Percentiles rank a stretch among this genome's conserved stretches.
Conservation (phyloP, 768 basidiomycete genomes). For the Paxillus ammoniavirescens region DNA sequence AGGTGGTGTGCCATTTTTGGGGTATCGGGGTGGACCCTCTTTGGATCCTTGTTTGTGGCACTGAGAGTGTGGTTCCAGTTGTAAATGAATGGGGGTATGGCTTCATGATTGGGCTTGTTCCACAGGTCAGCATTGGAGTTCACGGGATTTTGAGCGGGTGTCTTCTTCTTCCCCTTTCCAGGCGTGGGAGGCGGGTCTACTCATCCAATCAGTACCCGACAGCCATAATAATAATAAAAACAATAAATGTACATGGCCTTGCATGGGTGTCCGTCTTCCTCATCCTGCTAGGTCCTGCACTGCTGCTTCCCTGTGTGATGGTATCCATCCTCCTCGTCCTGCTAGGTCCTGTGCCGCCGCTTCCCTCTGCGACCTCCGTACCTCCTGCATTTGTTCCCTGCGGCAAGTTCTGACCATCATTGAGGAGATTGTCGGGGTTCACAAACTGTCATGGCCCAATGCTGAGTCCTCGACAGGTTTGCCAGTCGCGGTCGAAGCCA, state of each 20-base stretch:
- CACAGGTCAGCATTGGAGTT: background rate
- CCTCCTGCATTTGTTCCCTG: background rate
- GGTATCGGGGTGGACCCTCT: background rate
- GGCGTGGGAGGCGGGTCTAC: background rate
- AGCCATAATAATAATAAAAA: background rate
- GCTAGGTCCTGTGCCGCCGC: background rate
- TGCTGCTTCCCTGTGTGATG: background rate
- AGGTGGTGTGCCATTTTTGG: background rate
- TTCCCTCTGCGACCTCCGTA: background rate
- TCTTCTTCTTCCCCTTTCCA: background rate
- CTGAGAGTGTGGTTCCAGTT: background rate
- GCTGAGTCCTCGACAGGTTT: background rate
- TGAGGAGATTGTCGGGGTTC: background rate
- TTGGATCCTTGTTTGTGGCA: background rate
- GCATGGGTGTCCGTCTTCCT: background rate
- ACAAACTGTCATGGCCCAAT: background rate
- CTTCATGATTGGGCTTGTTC: background rate
- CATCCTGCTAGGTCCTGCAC: background rate
- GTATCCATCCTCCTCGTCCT: background rate
- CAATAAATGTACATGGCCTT: background rate
- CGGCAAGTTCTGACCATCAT: background rate
- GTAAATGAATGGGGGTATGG: background rate
- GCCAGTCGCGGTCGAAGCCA: background rate
- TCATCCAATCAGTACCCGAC: background rate
- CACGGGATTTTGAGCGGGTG: background rate